Percentiles rank a stretch among this genome's conserved stretches.
Conservation (phyloP, 192 early-diverging fungal species). For the Coemansia sp. region DNA sequence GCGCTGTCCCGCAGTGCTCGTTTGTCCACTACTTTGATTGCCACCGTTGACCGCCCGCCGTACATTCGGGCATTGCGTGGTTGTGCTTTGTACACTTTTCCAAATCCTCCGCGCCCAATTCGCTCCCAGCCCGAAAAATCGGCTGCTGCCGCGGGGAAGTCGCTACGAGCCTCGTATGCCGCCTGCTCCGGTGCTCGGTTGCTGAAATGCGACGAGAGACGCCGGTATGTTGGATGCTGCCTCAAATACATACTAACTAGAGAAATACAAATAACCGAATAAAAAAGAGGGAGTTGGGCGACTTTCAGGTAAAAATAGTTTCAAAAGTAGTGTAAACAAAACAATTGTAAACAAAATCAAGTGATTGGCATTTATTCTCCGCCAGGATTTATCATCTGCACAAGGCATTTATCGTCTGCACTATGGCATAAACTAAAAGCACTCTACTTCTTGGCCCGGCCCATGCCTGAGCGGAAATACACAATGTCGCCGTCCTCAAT, state of each 20-base stretch:
- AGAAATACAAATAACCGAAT: background rate
- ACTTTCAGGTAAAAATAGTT: background rate
- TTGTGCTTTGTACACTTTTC: constrained; percentile 40
- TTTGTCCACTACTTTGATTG: constrained; percentile 48
- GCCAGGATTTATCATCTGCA: background rate
- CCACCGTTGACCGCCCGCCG: constrained; percentile 12
- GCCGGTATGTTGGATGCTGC: constrained; percentile 33
- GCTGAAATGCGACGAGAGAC: constrained; percentile 24
- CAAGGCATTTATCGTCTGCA: background rate
- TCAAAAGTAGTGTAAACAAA: constrained; percentile 2
- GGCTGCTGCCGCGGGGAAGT: background rate
- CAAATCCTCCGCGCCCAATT: constrained; percentile 51
- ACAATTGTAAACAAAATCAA: background rate
- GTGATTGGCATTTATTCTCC: background rate
- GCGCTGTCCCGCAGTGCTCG: constrained; percentile 27
- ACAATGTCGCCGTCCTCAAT: constrained; percentile 95
- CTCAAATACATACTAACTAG: constrained; percentile 24
- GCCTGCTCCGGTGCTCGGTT: background rate
- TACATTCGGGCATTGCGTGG: constrained; percentile 13
- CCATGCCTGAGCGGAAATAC: constrained; percentile 61
- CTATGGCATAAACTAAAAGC: background rate
- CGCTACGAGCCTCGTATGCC: background rate
- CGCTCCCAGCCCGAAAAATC: constrained; percentile 42
- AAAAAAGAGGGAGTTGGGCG: background rate
- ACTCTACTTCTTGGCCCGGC: constrained; percentile 49